Evolutionary conservation across 768 basidiomycete species (phyloP).

Genomic region (Trametes elegans): DNA sequence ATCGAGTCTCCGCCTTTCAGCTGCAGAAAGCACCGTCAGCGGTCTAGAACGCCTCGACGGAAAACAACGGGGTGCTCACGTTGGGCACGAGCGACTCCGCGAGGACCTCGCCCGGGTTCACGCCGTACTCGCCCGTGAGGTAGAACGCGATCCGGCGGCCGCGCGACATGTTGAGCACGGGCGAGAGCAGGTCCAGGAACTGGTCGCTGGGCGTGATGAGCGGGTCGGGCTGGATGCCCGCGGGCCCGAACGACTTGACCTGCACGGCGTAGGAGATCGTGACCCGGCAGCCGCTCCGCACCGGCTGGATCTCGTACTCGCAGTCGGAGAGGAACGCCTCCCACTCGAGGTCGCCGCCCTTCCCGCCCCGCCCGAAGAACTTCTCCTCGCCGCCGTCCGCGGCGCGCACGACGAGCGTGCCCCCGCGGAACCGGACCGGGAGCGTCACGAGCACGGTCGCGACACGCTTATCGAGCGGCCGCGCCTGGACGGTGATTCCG

Average conservation of each 20-base stretch:
- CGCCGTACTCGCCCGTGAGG: slow-evolving; percentile 63
- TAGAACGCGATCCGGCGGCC: slow-evolving; percentile 75
- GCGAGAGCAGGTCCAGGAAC: slow-evolving; percentile 69
- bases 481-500: slow-evolving; percentile 52
- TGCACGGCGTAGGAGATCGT: slow-evolving; percentile 71
- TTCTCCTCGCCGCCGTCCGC: slow-evolving; percentile 55
- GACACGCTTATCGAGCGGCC: slow-evolving; percentile 63
- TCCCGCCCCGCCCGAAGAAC: slow-evolving; percentile 60
- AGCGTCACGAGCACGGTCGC: slow-evolving; percentile 75
- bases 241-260: slow-evolving; percentile 63
- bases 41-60: background rate
- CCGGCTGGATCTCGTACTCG: slow-evolving; percentile 69
- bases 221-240: slow-evolving; percentile 50
- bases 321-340: slow-evolving; percentile 72
- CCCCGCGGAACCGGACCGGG: slow-evolving; percentile 73
- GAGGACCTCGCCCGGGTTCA: slow-evolving; percentile 65
- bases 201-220: slow-evolving; percentile 71
- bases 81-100: slow-evolving; percentile 70
- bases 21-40: slow-evolving; percentile 37
- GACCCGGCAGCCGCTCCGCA: slow-evolving; percentile 68
- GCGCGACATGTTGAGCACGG: slow-evolving; percentile 68
- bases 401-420: slow-evolving; percentile 57
- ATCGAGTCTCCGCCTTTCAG: slow-evolving; percentile 76
- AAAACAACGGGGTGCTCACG: slow-evolving; percentile 43
- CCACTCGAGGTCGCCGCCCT: slow-evolving; percentile 73